Evolutionary conservation across 169 alveolate species (phyloP), one percentile per base, ranked within the genome.

Genomic region (Plasmodium reichenowi): DNA sequence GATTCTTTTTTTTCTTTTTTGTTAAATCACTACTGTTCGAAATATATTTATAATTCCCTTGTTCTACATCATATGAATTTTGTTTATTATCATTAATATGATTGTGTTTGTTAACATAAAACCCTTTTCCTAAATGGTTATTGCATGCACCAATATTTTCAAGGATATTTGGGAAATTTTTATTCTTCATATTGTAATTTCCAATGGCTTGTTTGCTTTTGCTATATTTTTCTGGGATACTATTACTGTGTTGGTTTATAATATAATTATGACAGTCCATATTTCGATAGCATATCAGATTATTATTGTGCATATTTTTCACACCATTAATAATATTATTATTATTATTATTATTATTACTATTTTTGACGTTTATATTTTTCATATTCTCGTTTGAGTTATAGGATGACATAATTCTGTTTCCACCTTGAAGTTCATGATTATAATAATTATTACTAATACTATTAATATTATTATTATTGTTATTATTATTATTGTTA

Each of bases 1-100:
- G 22, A 15, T 66, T 32, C 1, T 75, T 71, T 45, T 78, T 67
- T 68, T 62, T 74, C 67, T 66, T 78, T 10, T n/a, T 38, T 38
- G 60, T 43, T 15, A 32, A 3, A 15, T 47, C 58, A 67, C 58
- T 67, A 38, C 58, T 47, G 15, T 38, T 15, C 1, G 74, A 15
- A 2, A 43, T 67, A 12, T 13, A 67, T 43, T 67, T 47, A 0
- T 12, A 4, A 67, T 67, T 67, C 58, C 43, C 58, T 8, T 67
- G 74, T 10, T 38, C 32, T 3, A 15, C 32, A 67, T 67, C 43
- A 45, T 67, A 67, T 17, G 9, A 38, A 4, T 67, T 15, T 12
- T 38, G 58, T 15, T 32, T n/a, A 15, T 43, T 67, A 15, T 22
- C 54, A 15, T 10, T 13, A 3, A 47, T 15, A n/a, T 60, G 17